Evolutionary conservation across 2,329 filamentous ascomycete genomes (phyloP).

Genomic region (Aureobasidium sp.): DNA sequence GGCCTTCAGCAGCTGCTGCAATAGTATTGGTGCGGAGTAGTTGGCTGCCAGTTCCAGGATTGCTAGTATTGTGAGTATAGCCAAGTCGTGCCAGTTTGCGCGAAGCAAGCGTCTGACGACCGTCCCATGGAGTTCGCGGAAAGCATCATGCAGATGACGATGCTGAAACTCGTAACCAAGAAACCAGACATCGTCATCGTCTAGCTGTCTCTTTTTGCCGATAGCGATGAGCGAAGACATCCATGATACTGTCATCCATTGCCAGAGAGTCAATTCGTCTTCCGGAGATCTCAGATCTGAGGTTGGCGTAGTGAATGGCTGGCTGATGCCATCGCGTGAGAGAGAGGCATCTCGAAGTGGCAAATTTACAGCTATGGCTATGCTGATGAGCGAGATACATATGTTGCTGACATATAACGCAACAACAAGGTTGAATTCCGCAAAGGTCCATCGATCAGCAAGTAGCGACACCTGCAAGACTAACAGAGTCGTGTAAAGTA

Average conservation of each 20-base stretch:
- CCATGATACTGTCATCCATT: slow-evolving; percentile 82
- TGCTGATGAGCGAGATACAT: slow-evolving; percentile 37
- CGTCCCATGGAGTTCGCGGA: slow-evolving; percentile 64
- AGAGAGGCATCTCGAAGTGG: slow-evolving; percentile 58
- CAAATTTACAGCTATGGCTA: slow-evolving; percentile 57
- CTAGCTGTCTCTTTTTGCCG: slow-evolving; percentile 58
- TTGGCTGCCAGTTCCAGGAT: slow-evolving; percentile 55
- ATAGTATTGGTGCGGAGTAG: slow-evolving; percentile 55
- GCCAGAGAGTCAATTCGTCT: slow-evolving; percentile 71
- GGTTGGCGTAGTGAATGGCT: slow-evolving; percentile 50
- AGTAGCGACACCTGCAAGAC: slow-evolving; percentile 18
- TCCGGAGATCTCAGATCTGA: slow-evolving; percentile 64
- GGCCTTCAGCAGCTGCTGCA: slow-evolving; percentile 64
- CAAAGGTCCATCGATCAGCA: background rate
- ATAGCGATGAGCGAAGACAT: slow-evolving; percentile 64
- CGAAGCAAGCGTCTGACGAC: slow-evolving; percentile 62
- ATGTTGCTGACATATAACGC: slow-evolving; percentile 20
- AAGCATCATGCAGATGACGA: slow-evolving; percentile 62
- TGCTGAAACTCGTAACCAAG: slow-evolving; percentile 79
- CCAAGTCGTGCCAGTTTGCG: slow-evolving; percentile 73
- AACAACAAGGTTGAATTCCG: background rate
- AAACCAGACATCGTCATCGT: slow-evolving; percentile 76
- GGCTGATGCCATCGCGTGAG: slow-evolving; percentile 51
- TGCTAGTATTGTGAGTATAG: slow-evolving; percentile 59
- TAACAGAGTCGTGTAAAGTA: slow-evolving; percentile 23